A percentile compares a stretch with the other conserved stretches of the same genome.
Conservation (phyloP, 306 rosid species). For the Prinsepia uniflora region DNA sequence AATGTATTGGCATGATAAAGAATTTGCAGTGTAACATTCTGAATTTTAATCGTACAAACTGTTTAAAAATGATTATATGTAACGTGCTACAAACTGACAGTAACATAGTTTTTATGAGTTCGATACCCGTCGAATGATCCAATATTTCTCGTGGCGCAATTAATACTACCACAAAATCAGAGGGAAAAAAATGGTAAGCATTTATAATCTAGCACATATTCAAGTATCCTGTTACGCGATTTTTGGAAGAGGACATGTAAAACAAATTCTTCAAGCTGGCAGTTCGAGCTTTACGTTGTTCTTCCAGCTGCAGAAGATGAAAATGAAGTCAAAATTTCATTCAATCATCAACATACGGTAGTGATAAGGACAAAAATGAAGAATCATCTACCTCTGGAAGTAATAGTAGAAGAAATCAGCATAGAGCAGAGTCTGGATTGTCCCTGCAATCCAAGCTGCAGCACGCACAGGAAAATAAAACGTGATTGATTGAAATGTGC, state of each 20-base stretch:
- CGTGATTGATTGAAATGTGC: not conserved
- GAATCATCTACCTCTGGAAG: conserved; percentile 60
- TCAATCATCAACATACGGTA: conserved; percentile 12
- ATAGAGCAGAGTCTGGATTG: conserved; percentile 74
- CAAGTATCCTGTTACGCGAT: conserved; percentile 4
- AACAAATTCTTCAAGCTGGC: conserved; percentile 56
- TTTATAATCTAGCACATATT: conserved; percentile 5
- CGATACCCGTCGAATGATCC: not conserved
- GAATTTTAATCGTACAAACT: not conserved
- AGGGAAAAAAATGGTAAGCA: not conserved
- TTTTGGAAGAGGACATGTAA: not conserved
- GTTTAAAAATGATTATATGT: not conserved
- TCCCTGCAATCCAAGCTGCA: conserved; percentile 88
- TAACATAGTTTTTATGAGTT: not conserved
- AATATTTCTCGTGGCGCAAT: not conserved
- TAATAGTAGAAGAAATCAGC: conserved; percentile 92
- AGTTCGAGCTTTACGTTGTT: conserved; percentile 72
- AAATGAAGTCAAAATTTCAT: conserved; percentile 16
- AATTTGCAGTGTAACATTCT: not conserved
- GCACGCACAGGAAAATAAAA: conserved; percentile 1
- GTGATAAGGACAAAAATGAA: not conserved
- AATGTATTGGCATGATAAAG: too few species aligned
- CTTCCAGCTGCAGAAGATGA: conserved; percentile 64
- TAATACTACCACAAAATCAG: conserved; percentile 12
- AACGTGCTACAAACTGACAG: not conserved